Conservation (phyloP, 2,329 filamentous ascomycete genomes). For the Pestalotiopsis fici region DNA sequence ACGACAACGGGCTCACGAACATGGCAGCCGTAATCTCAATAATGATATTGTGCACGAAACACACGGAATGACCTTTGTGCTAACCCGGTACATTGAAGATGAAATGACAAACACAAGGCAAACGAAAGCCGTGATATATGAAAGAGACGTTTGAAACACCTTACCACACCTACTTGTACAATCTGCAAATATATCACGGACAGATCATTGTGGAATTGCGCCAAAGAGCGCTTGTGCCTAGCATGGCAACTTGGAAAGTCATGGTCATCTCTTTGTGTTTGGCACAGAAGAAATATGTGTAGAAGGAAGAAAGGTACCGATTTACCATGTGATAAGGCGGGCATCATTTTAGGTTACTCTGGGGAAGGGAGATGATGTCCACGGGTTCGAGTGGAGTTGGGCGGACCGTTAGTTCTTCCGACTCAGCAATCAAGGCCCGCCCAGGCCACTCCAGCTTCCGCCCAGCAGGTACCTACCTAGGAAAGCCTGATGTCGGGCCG, state of each 20-base stretch:
- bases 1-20: neutral
- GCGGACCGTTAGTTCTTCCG: neutral
- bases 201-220: neutral
- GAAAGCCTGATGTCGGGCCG: too few relatives aligned
- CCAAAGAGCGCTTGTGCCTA: neutral
- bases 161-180: neutral
- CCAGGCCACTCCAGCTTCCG: too few relatives aligned
- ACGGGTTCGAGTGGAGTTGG: neutral
- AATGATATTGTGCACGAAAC: neutral
- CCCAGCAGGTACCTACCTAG: too few relatives aligned
- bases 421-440: too few relatives aligned
- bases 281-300: neutral
- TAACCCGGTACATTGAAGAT: too few relatives aligned
- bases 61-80: neutral
- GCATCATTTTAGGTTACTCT: neutral
- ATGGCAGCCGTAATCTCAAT: too few relatives aligned
- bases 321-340: neutral
- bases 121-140: neutral
- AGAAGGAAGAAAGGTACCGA: neutral
- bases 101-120: neutral
- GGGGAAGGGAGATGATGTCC: neutral
- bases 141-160: neutral
- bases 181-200: neutral
- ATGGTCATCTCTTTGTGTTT: neutral
- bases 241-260: neutral